phyloP scores from a whole-genome alignment of 2,329 filamentous ascomycete genomes.

The Cladosporium halotolerans region DNA sequence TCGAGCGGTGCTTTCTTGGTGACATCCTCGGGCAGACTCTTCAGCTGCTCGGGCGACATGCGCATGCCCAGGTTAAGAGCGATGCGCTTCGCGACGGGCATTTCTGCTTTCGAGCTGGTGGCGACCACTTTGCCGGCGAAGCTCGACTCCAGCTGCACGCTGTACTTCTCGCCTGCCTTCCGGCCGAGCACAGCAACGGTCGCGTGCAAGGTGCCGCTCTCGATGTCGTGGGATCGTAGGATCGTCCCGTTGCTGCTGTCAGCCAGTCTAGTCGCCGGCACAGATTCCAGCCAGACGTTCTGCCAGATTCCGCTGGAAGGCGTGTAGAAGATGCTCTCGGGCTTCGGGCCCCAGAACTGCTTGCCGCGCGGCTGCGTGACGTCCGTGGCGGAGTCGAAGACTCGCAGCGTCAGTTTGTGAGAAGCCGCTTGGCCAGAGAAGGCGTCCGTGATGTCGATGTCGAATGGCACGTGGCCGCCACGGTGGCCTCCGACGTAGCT shows the following conservation, averaged over 20 bases:
- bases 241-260: constrained; percentile 55
- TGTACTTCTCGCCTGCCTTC: constrained; percentile 40
- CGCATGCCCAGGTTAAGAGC: constrained; percentile 34
- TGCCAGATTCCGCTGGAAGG: constrained; percentile 72
- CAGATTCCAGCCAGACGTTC: constrained; percentile 61
- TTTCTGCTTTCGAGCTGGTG: constrained; percentile 36
- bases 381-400: constrained; percentile 59
- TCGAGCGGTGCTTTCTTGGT: constrained; percentile 30
- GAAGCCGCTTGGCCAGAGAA: constrained; percentile 17
- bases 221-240: constrained; percentile 49
- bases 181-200: constrained; percentile 46
- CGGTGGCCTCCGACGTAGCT: constrained; percentile 48
- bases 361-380: constrained; percentile 61
- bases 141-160: constrained; percentile 49
- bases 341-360: constrained; percentile 55
- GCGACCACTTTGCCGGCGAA: constrained; percentile 46
- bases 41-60: constrained; percentile 38
- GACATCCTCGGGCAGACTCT: constrained; percentile 35
- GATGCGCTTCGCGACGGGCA: constrained; percentile 34
- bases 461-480: constrained; percentile 54
- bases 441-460: constrained; percentile 51
- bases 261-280: constrained; percentile 47
- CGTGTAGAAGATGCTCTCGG: constrained; percentile 64
- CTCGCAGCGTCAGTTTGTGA: constrained; percentile 48
- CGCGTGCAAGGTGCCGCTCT: constrained; percentile 46